Evolutionary conservation across 2,329 filamentous ascomycete genomes (phyloP), one percentile per base, ranked within the genome.

Genomic region (Aureobasidium sp.): DNA sequence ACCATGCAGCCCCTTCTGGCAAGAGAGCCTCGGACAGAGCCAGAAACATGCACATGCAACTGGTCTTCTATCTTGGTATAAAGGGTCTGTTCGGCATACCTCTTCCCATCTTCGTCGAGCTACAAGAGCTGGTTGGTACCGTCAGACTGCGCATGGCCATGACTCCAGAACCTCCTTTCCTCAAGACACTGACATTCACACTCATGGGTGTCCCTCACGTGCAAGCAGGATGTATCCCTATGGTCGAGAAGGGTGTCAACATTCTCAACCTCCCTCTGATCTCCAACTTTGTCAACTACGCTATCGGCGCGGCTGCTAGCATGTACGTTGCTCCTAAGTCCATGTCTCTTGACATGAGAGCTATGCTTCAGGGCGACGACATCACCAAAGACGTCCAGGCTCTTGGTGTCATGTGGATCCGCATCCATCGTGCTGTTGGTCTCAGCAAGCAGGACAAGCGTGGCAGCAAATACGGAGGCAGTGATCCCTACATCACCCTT

Each of bases 31-130:
- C 89, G 2, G 88, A 89, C 49, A 94, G 92, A 74, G 91, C 91
- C 6, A 85, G 88, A 67, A 97, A 97, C 72, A 96, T 97, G 90
- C 92, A 96, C 70, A 96, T 97, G 91, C 89, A 95, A 69, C 77
- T 97, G 15, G 85, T 97, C 9, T 97, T 99, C 73, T 97, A 97
- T 67, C 82, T 97, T 1, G 94, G 94, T 62, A 79, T 96, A 70
- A 91, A 89, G 71, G 92, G 92, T 0, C 80, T 97, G 5, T 94
- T 97, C 67, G 92, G 92, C 31, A 87, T 96, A 0, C 91, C 91
- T 0, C 80, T 96, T 22, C 91, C 91, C 0, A 89, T 96, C 53
- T 95, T 88, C 71, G 91, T 96, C 62, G 92, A 97, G 74, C 80
- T 97, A n/a, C 86, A 89, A 67, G 88, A 91, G 20, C 80, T 97